These are phyloP conservation scores for Oryza nivara DNA, from an alignment of 176 grass and related monocot species.

Conservation along the genomic window DNA sequence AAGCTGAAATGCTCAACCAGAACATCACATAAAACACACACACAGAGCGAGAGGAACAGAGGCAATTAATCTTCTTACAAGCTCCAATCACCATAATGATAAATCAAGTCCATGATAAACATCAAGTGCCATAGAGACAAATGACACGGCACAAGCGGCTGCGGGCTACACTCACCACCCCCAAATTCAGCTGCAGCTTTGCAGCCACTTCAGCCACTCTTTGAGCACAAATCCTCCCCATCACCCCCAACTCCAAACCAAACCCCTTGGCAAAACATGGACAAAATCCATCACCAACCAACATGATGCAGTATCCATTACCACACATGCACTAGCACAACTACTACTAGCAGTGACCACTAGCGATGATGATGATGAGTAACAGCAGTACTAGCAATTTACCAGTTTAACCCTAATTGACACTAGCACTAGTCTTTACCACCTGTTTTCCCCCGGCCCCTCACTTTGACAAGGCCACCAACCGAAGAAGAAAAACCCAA, in stretches of 20 bases:
- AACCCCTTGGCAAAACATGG: background rate
- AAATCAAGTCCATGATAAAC: constrained; percentile 32
- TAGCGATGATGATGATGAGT: background rate
- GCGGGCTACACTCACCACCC: constrained; percentile 58
- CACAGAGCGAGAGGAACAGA: background rate
- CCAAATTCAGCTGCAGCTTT: constrained; percentile 34
- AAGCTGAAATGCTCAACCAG: background rate
- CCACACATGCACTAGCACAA: constrained; percentile 1
- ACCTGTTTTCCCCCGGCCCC: background rate
- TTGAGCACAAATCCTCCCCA: background rate
- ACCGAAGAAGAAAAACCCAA: background rate
- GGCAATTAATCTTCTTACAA: background rate
- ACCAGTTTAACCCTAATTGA: background rate
- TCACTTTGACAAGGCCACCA: background rate
- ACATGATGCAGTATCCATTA: background rate
- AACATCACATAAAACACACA: background rate
- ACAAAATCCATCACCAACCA: constrained; percentile 28
- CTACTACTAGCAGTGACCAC: constrained; percentile 1
- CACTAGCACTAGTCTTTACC: background rate
- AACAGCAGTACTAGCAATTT: background rate
- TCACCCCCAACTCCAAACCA: background rate
- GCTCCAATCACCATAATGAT: constrained; percentile 10
- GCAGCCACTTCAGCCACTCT: constrained; percentile 70
- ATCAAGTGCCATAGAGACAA: constrained; percentile 27
- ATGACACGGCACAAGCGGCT: constrained; percentile 56